A percentile compares a stretch with the other conserved stretches of the same genome.
phyloP scores from a whole-genome alignment of 129 eudicot species.

The Flaveria brownii region DNA sequence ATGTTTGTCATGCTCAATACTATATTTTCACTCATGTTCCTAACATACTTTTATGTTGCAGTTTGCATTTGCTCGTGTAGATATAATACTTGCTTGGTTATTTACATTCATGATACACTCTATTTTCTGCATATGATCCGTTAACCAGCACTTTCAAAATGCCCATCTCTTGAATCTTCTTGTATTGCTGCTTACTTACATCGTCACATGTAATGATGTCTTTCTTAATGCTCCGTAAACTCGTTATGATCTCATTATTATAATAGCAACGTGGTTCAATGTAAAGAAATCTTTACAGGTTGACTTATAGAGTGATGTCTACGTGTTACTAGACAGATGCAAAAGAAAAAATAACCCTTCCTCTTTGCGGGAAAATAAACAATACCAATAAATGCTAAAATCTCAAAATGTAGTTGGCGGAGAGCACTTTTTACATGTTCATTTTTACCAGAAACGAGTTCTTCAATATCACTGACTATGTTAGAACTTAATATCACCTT shows the following conservation, averaged over 20 bases:
- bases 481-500: neutral
- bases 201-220: neutral
- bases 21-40: slow-evolving; percentile 18
- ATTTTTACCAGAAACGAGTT: neutral
- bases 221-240: neutral
- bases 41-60: slow-evolving; percentile 10
- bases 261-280: neutral
- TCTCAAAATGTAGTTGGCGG: neutral
- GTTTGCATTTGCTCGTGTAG: slow-evolving; percentile 6
- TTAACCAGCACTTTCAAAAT: slow-evolving; percentile 15
- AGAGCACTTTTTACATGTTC: neutral
- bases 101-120: slow-evolving; percentile 1
- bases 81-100: slow-evolving; percentile 13
- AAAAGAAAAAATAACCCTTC: neutral
- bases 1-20: slow-evolving; percentile 15
- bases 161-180: neutral
- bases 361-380: neutral
- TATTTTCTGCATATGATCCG: slow-evolving; percentile 13
- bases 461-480: neutral
- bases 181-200: slow-evolving; percentile 4
- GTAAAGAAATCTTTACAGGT: neutral
- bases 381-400: neutral
- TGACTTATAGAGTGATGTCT: neutral
- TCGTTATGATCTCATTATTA: neutral
- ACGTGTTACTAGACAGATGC: neutral